A percentile compares a stretch with the other conserved stretches of the same genome.
Conservation (phyloP, 257 asterid genomes). For the Anisodus tanguticus region DNA sequence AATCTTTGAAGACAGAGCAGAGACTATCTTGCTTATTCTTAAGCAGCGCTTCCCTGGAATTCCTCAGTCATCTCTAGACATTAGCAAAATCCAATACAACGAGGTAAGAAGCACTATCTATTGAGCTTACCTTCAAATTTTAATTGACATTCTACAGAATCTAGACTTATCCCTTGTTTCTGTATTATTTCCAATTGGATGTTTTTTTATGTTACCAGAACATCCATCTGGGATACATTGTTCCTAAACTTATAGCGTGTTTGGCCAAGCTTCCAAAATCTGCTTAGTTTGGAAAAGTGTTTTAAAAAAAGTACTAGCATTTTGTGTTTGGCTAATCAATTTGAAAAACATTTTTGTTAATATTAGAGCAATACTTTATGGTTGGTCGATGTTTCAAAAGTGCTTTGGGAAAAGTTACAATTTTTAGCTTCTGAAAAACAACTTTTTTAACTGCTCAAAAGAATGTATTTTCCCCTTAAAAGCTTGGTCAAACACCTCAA, state of each 20-base stretch:
- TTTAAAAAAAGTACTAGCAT: too few species aligned
- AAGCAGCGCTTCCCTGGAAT: conserved; percentile 90
- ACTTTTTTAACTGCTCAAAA: too few species aligned
- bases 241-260: not conserved
- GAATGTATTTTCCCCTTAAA: too few species aligned
- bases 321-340: too few species aligned
- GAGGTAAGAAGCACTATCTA: conserved; percentile 47
- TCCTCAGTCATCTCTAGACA: conserved; percentile 84
- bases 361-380: too few species aligned
- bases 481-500: too few species aligned
- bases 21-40: conserved; percentile 64
- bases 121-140: not conserved
- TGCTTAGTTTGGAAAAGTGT: too few species aligned
- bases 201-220: not conserved
- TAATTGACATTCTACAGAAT: not conserved
- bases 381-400: too few species aligned
- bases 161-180: not conserved
- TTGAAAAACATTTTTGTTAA: too few species aligned
- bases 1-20: conserved; percentile 73
- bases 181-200: not conserved
- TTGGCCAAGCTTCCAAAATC: too few species aligned
- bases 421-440: too few species aligned
- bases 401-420: rapidly evolving
- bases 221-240: not conserved
- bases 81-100: conserved; percentile 79